A percentile compares a stretch with the other conserved stretches of the same genome.
Evolutionary conservation across 257 asterid genomes (phyloP).

Genomic region (Petunia axillaris): DNA sequence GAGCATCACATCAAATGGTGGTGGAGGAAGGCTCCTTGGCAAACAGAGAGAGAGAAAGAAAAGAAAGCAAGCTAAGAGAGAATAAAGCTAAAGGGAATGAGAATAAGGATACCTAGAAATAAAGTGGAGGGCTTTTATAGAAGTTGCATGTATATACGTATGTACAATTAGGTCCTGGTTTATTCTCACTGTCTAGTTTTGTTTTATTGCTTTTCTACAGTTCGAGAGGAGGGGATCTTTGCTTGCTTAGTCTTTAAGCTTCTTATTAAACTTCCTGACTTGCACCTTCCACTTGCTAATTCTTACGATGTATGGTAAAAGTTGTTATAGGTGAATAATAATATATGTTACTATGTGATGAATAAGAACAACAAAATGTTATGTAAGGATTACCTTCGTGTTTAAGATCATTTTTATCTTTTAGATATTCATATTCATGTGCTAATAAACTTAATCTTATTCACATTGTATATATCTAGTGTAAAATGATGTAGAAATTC

Average conservation of each 20-base stretch:
- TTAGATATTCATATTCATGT: too few species aligned
- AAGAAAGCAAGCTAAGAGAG: conserved; percentile 27
- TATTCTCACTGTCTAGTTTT: conserved; percentile 64
- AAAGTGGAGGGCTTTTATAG: conserved; percentile 73
- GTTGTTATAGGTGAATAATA: not conserved
- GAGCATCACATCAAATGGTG: conserved; percentile 86
- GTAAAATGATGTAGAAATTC: too few species aligned
- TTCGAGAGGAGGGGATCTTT: conserved; percentile 51
- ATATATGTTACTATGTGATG: too few species aligned
- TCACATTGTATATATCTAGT: too few species aligned
- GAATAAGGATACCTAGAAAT: conserved; percentile 71
- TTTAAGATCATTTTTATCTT: too few species aligned
- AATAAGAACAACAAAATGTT: too few species aligned
- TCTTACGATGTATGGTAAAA: conserved; percentile 15
- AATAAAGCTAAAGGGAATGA: conserved; percentile 48
- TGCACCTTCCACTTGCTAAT: not conserved
- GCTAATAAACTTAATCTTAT: too few species aligned
- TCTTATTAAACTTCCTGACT: conserved; percentile 31
- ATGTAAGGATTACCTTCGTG: too few species aligned
- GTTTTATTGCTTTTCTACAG: conserved; percentile 68
- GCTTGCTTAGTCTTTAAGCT: conserved; percentile 78
- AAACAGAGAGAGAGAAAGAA: conserved; percentile 33
- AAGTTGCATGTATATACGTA: conserved; percentile 42
- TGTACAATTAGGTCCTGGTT: conserved; percentile 44
- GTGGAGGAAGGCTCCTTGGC: conserved; percentile 30